These are phyloP conservation scores for Arachnopeziza araneosa DNA, from an alignment of 2,329 filamentous ascomycete genomes.

Conservation along the genomic window DNA sequence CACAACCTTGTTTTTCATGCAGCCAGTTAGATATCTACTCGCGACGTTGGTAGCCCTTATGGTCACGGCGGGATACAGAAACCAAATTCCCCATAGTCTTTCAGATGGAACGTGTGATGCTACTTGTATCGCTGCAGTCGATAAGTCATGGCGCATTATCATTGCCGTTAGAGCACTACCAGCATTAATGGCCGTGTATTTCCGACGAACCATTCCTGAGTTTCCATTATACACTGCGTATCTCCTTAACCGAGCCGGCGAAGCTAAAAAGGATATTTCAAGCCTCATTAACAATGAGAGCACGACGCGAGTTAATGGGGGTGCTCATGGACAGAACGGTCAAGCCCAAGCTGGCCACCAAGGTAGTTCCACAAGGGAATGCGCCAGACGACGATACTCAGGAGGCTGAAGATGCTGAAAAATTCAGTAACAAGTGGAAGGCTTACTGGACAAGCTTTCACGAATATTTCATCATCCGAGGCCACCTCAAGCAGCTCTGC, in stretches of 20 bases:
- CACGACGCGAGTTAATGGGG: not conserved
- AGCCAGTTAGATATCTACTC: constrained; percentile 71
- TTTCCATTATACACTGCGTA: constrained; percentile 84
- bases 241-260: constrained; percentile 65
- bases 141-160: constrained; percentile 82
- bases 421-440: not conserved
- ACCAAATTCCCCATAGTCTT: constrained; percentile 48
- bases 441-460: constrained; percentile 40
- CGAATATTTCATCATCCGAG: constrained; percentile 54
- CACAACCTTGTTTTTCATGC: constrained; percentile 79
- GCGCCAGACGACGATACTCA: not conserved
- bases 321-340: not conserved
- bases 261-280: constrained; percentile 65
- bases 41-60: constrained; percentile 72
- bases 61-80: constrained; percentile 63
- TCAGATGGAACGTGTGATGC: constrained; percentile 52
- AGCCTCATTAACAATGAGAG: constrained; percentile 31
- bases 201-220: constrained; percentile 75
- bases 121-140: constrained; percentile 59
- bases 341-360: not conserved
- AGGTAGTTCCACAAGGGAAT: not conserved
- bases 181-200: constrained; percentile 75
- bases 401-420: constrained; percentile 38
- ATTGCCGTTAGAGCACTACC: constrained; percentile 77
- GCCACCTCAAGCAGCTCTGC: constrained; percentile 63